Conservation (phyloP, 2,329 filamentous ascomycete species). For the Lecanoromycetidae sp. region DNA sequence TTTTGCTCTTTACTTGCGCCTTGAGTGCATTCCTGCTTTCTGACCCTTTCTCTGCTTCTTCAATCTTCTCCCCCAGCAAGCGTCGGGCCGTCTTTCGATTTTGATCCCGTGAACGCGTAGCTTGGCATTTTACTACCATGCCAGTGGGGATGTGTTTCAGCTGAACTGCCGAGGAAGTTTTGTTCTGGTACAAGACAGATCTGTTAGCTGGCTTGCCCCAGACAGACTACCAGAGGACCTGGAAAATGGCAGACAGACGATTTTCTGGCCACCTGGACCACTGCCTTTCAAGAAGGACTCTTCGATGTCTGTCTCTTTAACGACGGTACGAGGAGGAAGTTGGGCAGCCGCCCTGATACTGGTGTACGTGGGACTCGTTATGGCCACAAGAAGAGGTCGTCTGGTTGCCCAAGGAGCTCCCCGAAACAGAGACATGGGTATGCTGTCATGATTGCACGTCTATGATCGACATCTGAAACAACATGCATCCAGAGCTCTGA, state of each 20-base stretch:
- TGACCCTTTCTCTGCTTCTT: conserved; percentile 60
- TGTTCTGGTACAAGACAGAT: conserved; percentile 48
- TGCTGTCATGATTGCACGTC: not conserved
- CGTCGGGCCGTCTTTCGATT: conserved; percentile 77
- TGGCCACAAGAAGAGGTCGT: not conserved
- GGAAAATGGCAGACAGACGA: conserved; percentile 42
- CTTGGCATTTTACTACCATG: conserved; percentile 87
- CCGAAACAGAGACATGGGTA: not conserved
- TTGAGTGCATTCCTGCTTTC: conserved; percentile 55
- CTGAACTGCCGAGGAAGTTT: conserved; percentile 91
- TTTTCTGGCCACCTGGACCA: conserved; percentile 91
- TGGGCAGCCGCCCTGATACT: conserved; percentile 37
- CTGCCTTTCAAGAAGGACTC: conserved; percentile 82
- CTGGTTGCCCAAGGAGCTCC: too few relatives aligned
- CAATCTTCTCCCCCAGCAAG: conserved; percentile 64
- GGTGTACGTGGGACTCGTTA: conserved; percentile 18
- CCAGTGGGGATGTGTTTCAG: conserved; percentile 82
- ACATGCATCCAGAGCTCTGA: too few relatives aligned
- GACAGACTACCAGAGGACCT: not conserved
- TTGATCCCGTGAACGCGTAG: conserved; percentile 71
- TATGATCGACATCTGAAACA: not conserved
- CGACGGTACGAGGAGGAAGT: conserved; percentile 63
- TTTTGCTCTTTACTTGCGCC: conserved; percentile 50
- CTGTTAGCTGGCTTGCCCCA: not conserved
- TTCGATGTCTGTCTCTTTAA: conserved; percentile 66